Evolutionary conservation across 257 asterid species (phyloP).

Genomic region (Rehmannia glutinosa): DNA sequence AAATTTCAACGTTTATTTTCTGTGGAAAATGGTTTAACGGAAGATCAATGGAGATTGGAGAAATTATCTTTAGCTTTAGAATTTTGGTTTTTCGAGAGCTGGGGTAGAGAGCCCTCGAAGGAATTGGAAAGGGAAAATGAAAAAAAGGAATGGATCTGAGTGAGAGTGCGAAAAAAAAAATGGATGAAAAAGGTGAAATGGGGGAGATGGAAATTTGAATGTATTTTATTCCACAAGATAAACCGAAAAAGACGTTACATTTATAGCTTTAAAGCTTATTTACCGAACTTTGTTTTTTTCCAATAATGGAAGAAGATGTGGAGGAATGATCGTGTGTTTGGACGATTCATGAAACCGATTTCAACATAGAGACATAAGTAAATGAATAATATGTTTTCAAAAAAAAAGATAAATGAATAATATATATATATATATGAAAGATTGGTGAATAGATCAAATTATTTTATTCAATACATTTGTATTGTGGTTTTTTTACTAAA

Average conservation of each 20-base stretch:
- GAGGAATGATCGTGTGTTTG: too few species aligned
- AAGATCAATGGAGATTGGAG: not conserved
- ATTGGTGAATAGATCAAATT: too few species aligned
- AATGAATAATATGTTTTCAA: too few species aligned
- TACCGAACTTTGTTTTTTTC: not conserved
- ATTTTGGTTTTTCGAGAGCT: conserved; percentile 28
- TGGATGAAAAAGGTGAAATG: not conserved
- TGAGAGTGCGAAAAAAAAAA: conserved; percentile 5
- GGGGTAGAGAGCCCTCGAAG: conserved; percentile 24
- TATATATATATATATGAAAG: too few species aligned
- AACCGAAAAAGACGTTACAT: conserved; percentile 25
- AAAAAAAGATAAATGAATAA: too few species aligned
- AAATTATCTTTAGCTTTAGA: not conserved
- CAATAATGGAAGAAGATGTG: too few species aligned
- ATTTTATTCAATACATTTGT: too few species aligned
- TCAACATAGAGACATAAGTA: too few species aligned
- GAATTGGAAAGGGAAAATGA: conserved; percentile 8
- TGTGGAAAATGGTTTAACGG: not conserved
- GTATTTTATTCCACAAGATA: conserved; percentile 20
- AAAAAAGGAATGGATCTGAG: conserved; percentile 31
- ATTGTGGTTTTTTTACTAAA: too few species aligned
- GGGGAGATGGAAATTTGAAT: conserved; percentile 8
- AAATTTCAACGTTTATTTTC: conserved; percentile 23
- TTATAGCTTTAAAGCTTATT: not conserved
- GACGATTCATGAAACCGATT: too few species aligned